Percentiles rank a stretch among this genome's conserved stretches.
phyloP scores from a whole-genome alignment of 495 filamentous ascomycete species.

The Tuber melanosporum region DNA sequence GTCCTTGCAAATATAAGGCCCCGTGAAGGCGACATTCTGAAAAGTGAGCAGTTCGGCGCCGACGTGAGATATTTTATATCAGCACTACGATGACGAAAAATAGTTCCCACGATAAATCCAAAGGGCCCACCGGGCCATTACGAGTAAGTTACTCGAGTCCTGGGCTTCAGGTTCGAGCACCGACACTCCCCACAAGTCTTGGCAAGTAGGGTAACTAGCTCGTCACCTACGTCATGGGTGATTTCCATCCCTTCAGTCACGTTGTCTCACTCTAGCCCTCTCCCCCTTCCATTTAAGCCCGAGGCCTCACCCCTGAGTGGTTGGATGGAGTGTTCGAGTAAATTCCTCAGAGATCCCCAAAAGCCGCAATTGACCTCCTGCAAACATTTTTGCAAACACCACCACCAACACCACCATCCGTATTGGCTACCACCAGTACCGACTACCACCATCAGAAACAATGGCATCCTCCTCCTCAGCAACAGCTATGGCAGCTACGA shows the following conservation, averaged over 20 bases:
- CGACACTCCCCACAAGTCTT: not conserved
- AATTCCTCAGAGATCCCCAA: not conserved
- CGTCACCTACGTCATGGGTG: not conserved
- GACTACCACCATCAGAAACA: not conserved
- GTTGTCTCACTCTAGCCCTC: conserved; percentile 1
- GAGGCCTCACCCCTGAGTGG: not conserved
- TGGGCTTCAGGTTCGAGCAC: not conserved
- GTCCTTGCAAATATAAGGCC: conserved; percentile 18
- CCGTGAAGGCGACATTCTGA: conserved; percentile 44
- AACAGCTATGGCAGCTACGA: not conserved
- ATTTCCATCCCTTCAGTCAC: not conserved
- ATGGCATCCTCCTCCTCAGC: not conserved
- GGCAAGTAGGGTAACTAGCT: not conserved
- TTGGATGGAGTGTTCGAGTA: not conserved
- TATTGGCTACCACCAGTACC: not conserved
- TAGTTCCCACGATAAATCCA: not conserved
- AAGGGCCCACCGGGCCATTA: not conserved
- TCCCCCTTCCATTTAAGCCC: not conserved
- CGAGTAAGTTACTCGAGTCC: not conserved
- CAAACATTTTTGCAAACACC: not conserved
- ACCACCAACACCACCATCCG: not conserved
- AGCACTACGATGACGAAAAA: not conserved
- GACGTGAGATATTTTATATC: not conserved
- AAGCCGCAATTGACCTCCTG: not conserved
- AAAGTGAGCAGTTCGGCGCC: not conserved